A percentile compares a stretch with the other conserved stretches of the same genome.
These are phyloP conservation scores for Quercus engelmannii DNA, from an alignment of 306 rosid species.

Conservation along the genomic window DNA sequence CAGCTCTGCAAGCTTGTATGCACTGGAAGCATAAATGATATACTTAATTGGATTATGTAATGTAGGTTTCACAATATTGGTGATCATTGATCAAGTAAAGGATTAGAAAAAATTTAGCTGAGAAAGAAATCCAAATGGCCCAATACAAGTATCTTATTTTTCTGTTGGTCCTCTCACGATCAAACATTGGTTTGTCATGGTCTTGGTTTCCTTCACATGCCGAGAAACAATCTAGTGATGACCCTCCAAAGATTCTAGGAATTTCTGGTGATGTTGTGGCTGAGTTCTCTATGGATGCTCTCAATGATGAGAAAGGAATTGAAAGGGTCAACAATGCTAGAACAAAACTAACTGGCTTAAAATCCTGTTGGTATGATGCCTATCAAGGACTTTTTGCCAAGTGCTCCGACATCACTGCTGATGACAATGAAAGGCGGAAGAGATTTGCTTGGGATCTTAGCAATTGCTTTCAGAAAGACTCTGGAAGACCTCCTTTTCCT, in stretches of 20 bases:
- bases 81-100: neutral
- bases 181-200: slow-evolving; percentile 46
- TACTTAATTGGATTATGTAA: neutral
- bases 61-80: slow-evolving; percentile 17
- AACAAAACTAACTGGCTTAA: slow-evolving; percentile 41
- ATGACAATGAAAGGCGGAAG: slow-evolving; percentile 51
- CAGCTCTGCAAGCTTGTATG: neutral
- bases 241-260: neutral
- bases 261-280: slow-evolving; percentile 24
- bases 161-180: slow-evolving; percentile 21
- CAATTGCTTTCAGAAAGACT: slow-evolving; percentile 81
- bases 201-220: slow-evolving; percentile 56
- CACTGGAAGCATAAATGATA: neutral
- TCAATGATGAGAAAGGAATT: slow-evolving; percentile 49
- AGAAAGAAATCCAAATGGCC: slow-evolving; percentile 27
- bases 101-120: neutral
- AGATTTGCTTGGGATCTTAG: slow-evolving; percentile 89
- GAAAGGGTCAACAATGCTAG: slow-evolving; percentile 51
- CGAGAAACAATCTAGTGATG: slow-evolving; percentile 21
- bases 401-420: slow-evolving; percentile 61
- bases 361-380: slow-evolving; percentile 72
- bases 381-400: slow-evolving; percentile 61
- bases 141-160: slow-evolving; percentile 10
- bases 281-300: slow-evolving; percentile 59
- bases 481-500: slow-evolving; percentile 65